Evolutionary conservation across 2,329 filamentous ascomycete species (phyloP), one percentile per base, ranked within the genome.

Genomic region (Ophiostoma angusticollis): DNA sequence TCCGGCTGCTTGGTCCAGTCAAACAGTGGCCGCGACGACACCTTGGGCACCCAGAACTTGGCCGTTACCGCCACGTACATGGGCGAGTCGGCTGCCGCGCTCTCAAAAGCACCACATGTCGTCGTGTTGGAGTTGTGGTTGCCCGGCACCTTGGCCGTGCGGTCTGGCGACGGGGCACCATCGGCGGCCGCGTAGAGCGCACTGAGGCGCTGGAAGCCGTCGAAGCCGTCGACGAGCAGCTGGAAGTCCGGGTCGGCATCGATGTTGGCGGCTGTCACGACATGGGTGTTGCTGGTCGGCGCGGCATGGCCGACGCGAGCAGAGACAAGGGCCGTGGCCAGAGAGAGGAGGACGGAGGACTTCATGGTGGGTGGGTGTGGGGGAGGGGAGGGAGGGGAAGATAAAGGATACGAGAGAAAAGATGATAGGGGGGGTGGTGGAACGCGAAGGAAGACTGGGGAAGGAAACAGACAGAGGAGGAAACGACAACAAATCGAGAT

Each of bases 81-180:
- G 31, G 35, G 27, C n/a, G 19, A 22, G 35, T 37, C 31, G n/a
- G 25, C 21, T 2, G 19, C 30, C 2, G 32, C 25, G 22, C 24
- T 30, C 35, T 44, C 24, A 18, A 35, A 38, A 16, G 42, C 42
- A 16, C 42, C 42, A 23, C 42, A 44, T 8, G 39, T 44, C 23
- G 33, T 38, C 4, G 33, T 32, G 32, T 43, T 37, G 33, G 19
- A 14, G 28, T 40, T 37, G 39, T 19, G 24, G 34, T 31, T 21
- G 16, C 22, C 3, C n/a, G 14, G n/a, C n/a, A n/a, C n/a, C n/a
- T n/a, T n/a, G n/a, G n/a, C n/a, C n/a, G 37, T 3, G 3, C 19
- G 7, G 11, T 19, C n/a, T 7, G 27, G 9, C 17, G 35, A 14
- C 6, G 35, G 5, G 8, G 27, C 19, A 1, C 27, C 4, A n/a